Evolutionary conservation across 169 alveolate species (phyloP), one percentile per base, ranked within the genome.

Genomic region (Babesia ovis): DNA sequence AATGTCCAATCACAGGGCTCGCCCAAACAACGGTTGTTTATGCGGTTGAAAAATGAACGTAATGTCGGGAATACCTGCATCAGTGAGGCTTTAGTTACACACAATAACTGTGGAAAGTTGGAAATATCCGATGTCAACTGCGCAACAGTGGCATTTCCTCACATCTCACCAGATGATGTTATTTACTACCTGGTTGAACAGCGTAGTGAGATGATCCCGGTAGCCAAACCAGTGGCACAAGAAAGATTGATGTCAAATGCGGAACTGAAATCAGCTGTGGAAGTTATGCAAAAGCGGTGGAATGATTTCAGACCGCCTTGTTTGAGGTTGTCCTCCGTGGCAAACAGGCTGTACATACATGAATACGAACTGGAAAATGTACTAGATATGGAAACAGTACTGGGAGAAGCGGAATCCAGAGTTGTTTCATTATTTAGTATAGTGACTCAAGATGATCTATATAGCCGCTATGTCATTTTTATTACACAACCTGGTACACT

Each of bases 301-400:
- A 34, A 25, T 0, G 25, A 32, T 32, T 72, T 72, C 45, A 16
- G 32, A 2, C 75, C 83, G 2, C 83, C 83, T 0, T 50, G 54
- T n/a, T 48, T 72, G 56, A 11, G 66, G 2, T 42, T 72, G 2
- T 41, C 83, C 0, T 41, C 75, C 11, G 35, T 41, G 18, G 25
- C 31, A 5, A 72, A 72, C 43, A 27, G 75, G 54, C 46, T 72
- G 5, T 29, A 34, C 8, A 57, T 72, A 4, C 83, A 72, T 60
- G 73, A 72, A 18, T 72, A 62, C 45, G 83, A 72, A 16, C 4
- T 61, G 43, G 79, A 68, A 32, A 55, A 68, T 22, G 68, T 25
- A 11, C 4, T 68, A 2, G 68, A 56, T 48, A 25, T 68, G 45
- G 79, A 68, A 4, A 58, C 59, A 0, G 56, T 27, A 18, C 32